A percentile compares a stretch with the other conserved stretches of the same genome.
Conservation (phyloP, 2,329 filamentous ascomycete genomes). For the Sarocladiaceae sp. region DNA sequence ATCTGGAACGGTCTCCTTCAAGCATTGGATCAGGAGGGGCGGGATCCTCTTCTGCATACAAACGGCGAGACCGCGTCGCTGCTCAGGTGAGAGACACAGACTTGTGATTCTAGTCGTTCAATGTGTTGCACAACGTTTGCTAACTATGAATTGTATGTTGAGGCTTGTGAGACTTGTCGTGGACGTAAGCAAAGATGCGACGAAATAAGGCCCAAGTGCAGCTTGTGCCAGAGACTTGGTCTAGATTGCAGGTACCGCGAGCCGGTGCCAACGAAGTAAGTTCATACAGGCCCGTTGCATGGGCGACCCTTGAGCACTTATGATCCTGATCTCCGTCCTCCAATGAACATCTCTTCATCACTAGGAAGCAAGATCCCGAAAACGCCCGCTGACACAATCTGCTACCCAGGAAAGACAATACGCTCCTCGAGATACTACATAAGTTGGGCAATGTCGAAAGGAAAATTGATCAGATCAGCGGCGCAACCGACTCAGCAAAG, state of each 20-base stretch:
- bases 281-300: slow-evolving; percentile 12
- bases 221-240: slow-evolving; percentile 50
- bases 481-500: slow-evolving; percentile 9
- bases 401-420: slow-evolving; percentile 52
- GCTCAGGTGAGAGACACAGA: slow-evolving; percentile 29
- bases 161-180: slow-evolving; percentile 55
- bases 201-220: slow-evolving; percentile 55
- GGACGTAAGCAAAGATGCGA: slow-evolving; percentile 59
- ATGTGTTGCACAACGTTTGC: not conserved
- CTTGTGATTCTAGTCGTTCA: slow-evolving; percentile 5
- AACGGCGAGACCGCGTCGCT: slow-evolving; percentile 33
- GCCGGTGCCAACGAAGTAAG: slow-evolving; percentile 57
- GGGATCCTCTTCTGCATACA: slow-evolving; percentile 25
- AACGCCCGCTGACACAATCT: slow-evolving; percentile 13
- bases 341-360: not conserved
- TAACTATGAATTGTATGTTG: not conserved
- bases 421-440: slow-evolving; percentile 53
- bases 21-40: slow-evolving; percentile 27
- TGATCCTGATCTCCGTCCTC: too few species aligned
- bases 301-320: not conserved
- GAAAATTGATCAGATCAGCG: slow-evolving; percentile 43
- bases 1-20: slow-evolving; percentile 13
- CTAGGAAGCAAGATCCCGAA: not conserved
- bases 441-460: slow-evolving; percentile 46
- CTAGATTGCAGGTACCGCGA: slow-evolving; percentile 55